Evolutionary conservation across 2,329 filamentous ascomycete species (phyloP).

Genomic region (Canariomyces notabilis): DNA sequence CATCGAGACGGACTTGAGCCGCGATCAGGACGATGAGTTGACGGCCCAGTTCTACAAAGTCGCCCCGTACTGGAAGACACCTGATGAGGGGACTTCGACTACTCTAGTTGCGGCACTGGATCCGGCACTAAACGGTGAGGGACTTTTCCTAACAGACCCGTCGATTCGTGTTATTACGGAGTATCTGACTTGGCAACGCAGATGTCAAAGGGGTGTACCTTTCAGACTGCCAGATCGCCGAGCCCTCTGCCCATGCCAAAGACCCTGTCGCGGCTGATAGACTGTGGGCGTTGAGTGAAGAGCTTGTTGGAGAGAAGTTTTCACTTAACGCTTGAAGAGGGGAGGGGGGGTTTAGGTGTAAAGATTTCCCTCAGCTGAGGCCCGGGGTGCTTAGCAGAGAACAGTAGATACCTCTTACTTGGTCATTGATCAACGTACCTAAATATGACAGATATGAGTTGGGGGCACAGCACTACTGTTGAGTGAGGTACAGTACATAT

Average conservation of each 20-base stretch:
- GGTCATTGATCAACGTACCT: too few relatives aligned
- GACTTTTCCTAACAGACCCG: too few relatives aligned
- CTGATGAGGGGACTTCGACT: slow-evolving; percentile 36
- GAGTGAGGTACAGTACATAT: too few relatives aligned
- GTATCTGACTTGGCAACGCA: slow-evolving; percentile 5
- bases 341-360: too few relatives aligned
- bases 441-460: too few relatives aligned
- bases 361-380: too few relatives aligned
- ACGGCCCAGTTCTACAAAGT: slow-evolving; percentile 27
- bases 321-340: background rate
- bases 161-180: too few relatives aligned
- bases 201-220: slow-evolving; percentile 34
- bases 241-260: slow-evolving; percentile 28
- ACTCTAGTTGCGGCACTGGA: slow-evolving; percentile 40
- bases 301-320: slow-evolving; percentile 34
- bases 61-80: slow-evolving; percentile 32
- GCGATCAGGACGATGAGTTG: slow-evolving; percentile 33
- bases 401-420: too few relatives aligned
- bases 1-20: slow-evolving; percentile 32
- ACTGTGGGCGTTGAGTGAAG: slow-evolving; percentile 43
- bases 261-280: slow-evolving; percentile 36
- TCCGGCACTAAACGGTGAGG: slow-evolving; percentile 30
- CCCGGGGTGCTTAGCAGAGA: too few relatives aligned
- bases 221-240: slow-evolving; percentile 35
- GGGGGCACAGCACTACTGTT: too few relatives aligned